Conservation (phyloP, 495 filamentous ascomycete species). For the Hypoxylon intermedium region DNA sequence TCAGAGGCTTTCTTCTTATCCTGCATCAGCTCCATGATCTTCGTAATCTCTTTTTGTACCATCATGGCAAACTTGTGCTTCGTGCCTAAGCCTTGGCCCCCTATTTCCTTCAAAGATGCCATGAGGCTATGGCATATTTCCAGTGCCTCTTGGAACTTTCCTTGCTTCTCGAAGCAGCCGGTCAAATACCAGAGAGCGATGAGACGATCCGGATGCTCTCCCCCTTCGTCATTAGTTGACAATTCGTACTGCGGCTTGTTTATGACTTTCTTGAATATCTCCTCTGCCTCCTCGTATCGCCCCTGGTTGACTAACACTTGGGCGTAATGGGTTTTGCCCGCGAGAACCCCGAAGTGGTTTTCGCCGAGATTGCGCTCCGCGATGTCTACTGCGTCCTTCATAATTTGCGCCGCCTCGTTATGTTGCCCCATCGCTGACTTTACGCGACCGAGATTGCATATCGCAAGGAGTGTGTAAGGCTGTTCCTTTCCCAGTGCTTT, state of each 20-base stretch:
- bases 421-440: slow-evolving; percentile 35
- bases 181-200: slow-evolving; percentile 25
- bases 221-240: slow-evolving; percentile 12
- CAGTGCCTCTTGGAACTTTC: slow-evolving; percentile 32
- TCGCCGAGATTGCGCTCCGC: slow-evolving; percentile 48
- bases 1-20: not conserved
- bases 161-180: slow-evolving; percentile 28
- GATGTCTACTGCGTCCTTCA: slow-evolving; percentile 33
- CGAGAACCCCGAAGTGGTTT: slow-evolving; percentile 45
- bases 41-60: slow-evolving; percentile 7
- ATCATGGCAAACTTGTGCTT: slow-evolving; percentile 16
- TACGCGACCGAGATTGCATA: slow-evolving; percentile 40
- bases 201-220: slow-evolving; percentile 40
- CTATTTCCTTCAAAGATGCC: not conserved
- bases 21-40: slow-evolving; percentile 4
- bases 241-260: slow-evolving; percentile 21
- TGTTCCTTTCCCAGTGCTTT: slow-evolving; percentile 49
- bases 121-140: not conserved
- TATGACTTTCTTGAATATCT: slow-evolving; percentile 33
- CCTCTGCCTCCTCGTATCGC: slow-evolving; percentile 41
- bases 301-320: slow-evolving; percentile 29
- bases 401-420: slow-evolving; percentile 41
- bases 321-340: slow-evolving; percentile 36
- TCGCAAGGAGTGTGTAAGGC: slow-evolving; percentile 42
- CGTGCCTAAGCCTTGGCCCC: slow-evolving; percentile 2